Evolutionary conservation across 1,139 yeast species (phyloP), one percentile per base, ranked within the genome.

Genomic region (Magnusiomyces tetraspermus): DNA sequence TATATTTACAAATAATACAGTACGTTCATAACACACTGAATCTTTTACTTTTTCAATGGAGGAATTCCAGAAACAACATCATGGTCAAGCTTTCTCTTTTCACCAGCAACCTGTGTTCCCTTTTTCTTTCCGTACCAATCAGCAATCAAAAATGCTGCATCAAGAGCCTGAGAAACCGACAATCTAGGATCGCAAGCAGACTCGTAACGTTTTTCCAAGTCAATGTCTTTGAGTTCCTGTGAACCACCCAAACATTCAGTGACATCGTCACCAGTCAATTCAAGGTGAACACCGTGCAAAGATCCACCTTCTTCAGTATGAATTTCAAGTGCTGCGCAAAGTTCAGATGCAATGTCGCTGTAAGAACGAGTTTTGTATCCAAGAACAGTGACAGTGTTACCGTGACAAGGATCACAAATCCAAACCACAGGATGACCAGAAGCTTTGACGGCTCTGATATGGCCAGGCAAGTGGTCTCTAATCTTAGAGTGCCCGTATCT

Each of bases 191-290:
- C 76, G 55, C 76, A 72, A 10, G 71, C 74, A 0, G 76, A 72
- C 48, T 72, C 73, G 59, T 72, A 72, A 31, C 74, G 63, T 31
- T 69, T 58, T 13, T 62, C 66, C 45, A 72, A 62, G 50, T 72
- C 74, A 58, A 71, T 72, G 52, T 73, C 74, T 44, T 62, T 71
- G 28, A 72, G 60, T 42, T 63, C 66, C 55, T 70, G 71, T 10
- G 74, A 69, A 3, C 76, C 76, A 49, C 76, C 76, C 54, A 73
- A 68, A 54, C 76, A 72, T 58, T 72, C 76, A 2, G 76, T 72
- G 37, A 72, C 76, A 2, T 70, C 66, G 53, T 72, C 76, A 10
- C 76, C 76, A 4, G 76, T 72, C 50, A 72, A 63, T 55, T 72
- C 76, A 45, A 72, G 60, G 56, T 72, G 76, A 10, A 73, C 68